phyloP scores from a whole-genome alignment of 257 asterid genomes.

The Fraxinus cuspidata region DNA sequence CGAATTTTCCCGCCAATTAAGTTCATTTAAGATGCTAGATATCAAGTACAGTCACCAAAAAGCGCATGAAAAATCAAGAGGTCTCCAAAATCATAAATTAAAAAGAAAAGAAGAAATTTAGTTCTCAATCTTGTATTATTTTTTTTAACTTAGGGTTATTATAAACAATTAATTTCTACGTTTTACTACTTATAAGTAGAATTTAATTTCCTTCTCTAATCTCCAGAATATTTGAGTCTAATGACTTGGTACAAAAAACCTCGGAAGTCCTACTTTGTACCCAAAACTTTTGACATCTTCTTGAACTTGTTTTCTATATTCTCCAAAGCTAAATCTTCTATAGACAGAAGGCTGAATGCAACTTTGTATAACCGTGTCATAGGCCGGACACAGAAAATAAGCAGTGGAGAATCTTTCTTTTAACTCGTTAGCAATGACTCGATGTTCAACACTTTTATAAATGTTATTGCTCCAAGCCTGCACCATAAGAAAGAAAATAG shows the following conservation, averaged over 20 bases:
- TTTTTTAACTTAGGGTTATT: neutral
- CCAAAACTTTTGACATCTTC: conserved; percentile 77
- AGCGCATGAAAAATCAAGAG: too few relatives aligned
- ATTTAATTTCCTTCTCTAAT: neutral
- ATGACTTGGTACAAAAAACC: conserved; percentile 44
- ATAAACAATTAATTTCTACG: neutral
- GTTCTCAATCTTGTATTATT: neutral
- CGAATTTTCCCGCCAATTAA: too few relatives aligned
- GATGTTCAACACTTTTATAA: conserved; percentile 80
- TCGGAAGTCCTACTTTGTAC: conserved; percentile 69
- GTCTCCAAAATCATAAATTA: too few relatives aligned
- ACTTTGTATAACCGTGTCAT: conserved; percentile 59
- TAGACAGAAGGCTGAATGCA: conserved; percentile 56
- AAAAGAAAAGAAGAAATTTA: too few relatives aligned
- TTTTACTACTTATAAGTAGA: neutral
- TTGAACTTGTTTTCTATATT: conserved; percentile 72
- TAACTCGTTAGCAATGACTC: conserved; percentile 72
- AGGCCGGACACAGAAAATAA: conserved; percentile 78
- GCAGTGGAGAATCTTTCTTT: conserved; percentile 82
- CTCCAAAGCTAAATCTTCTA: conserved; percentile 70
- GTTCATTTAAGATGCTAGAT: too few relatives aligned
- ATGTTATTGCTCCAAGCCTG: conserved; percentile 97
- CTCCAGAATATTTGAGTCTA: conserved; percentile 19
- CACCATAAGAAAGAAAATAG: conserved; percentile 3
- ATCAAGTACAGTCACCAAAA: too few relatives aligned